Percentiles rank a stretch among this genome's conserved stretches.
Evolutionary conservation across 768 basidiomycete genomes (phyloP).

Genomic region (Chiua virens): DNA sequence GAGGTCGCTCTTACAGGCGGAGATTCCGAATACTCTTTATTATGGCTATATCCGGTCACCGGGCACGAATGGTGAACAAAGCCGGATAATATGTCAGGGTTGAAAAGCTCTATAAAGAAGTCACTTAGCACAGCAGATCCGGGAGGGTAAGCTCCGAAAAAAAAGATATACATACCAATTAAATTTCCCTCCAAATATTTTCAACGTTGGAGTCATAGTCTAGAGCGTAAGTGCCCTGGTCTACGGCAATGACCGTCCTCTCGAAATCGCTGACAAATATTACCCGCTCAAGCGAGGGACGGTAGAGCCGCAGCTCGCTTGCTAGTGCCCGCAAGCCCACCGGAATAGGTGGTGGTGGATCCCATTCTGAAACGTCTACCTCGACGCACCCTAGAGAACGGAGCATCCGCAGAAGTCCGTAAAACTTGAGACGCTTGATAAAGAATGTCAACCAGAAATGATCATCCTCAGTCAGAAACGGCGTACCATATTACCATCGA

Average conservation of each 20-base stretch:
- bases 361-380: constrained; percentile 66
- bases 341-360: constrained; percentile 51
- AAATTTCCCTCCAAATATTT: constrained; percentile 34
- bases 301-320: constrained; percentile 61
- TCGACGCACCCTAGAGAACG: constrained; percentile 54
- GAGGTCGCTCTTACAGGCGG: constrained; percentile 1
- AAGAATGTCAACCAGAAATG: constrained; percentile 1
- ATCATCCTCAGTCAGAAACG: constrained; percentile 13
- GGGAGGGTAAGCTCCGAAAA: constrained; percentile 3
- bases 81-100: background rate
- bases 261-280: constrained; percentile 69
- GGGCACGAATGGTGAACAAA: constrained; percentile 13
- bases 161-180: constrained; percentile 10
- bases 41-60: constrained; percentile 19
- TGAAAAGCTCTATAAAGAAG: constrained; percentile 2
- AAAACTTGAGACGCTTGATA: constrained; percentile 58
- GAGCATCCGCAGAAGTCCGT: constrained; percentile 56
- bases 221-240: constrained; percentile 29
- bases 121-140: background rate
- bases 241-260: constrained; percentile 45
- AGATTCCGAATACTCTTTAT: constrained; percentile 8
- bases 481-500: constrained; percentile 38
- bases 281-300: constrained; percentile 47
- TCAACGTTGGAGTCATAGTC: constrained; percentile 28
- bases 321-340: constrained; percentile 58